These are phyloP conservation scores for Kodamaea laetipori DNA, from an alignment of 805 yeast genomes.

Conservation along the genomic window DNA sequence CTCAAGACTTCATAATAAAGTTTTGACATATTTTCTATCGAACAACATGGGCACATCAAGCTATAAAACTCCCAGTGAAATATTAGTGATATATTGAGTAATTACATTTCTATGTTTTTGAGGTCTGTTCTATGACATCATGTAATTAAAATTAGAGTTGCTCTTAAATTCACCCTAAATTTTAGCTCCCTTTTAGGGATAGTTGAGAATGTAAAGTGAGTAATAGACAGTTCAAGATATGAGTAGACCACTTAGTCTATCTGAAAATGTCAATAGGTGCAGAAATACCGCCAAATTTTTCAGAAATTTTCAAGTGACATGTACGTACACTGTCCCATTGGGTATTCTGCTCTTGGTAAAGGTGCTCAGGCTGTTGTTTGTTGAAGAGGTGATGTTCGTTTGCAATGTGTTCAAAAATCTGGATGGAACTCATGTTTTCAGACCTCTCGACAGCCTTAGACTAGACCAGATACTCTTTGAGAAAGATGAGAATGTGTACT, in stretches of 20 bases:
- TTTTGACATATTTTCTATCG: too few relatives aligned
- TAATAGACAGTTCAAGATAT: not conserved
- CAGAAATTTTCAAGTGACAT: constrained; percentile 36
- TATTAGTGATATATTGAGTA: too few relatives aligned
- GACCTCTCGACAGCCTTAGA: constrained; percentile 25
- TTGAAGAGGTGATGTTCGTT: constrained; percentile 38
- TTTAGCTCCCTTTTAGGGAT: too few relatives aligned
- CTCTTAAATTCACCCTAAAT: too few relatives aligned
- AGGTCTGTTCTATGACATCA: too few relatives aligned
- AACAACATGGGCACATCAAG: too few relatives aligned
- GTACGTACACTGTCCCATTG: constrained; percentile 29
- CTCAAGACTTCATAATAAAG: too few relatives aligned
- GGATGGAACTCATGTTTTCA: constrained; percentile 18
- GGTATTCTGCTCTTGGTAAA: constrained; percentile 19
- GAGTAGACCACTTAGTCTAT: constrained; percentile 29
- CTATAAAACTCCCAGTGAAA: too few relatives aligned
- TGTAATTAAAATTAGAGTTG: too few relatives aligned
- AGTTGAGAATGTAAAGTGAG: too few relatives aligned
- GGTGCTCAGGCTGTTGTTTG: constrained; percentile 33
- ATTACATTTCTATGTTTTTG: too few relatives aligned
- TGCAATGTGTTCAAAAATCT: constrained; percentile 31
- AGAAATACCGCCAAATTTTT: constrained; percentile 32
- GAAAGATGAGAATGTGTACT: constrained; percentile 13
- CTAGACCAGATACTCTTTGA: constrained; percentile 30
- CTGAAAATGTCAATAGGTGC: constrained; percentile 38